Base-by-base conservation (phyloP, 1,284 basidiomycete species). In the Puccinia horiana region DNA sequence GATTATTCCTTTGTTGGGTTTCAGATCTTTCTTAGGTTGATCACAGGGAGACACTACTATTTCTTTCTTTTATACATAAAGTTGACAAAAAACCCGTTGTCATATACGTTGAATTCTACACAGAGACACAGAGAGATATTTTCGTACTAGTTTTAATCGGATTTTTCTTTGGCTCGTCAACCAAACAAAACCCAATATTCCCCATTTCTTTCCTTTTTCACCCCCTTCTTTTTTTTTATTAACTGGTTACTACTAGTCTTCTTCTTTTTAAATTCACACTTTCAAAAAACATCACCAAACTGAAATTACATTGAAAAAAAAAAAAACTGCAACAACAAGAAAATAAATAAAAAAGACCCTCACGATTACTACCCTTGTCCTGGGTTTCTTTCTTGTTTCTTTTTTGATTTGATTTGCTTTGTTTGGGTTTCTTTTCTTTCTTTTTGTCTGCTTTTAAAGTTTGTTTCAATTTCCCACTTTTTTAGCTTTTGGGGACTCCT, bases 21-120 rank as follows among this genome's bases (percentile, higher is more conserved):
- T 69, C n/a, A 3, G n/a, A 29, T 69, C 42, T 29, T 69, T 69
- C 65, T 69, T 69, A 32, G 42, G n/a, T 69, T 67, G n/a, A 67
- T 42, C 32, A 40, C 35, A 42, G 63, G 9, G 37, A 61, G 18
- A 32, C 44, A 16, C 12, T 6, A 61, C 26, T 29, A 26, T 56
- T 32, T 8, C 35, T 37, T 16, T 67, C 11, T 42, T 67, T 67
- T 67, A 40, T 37, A 20, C 11, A 20, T 18, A 20, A 40, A 67
- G 37, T 67, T n/a, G 40, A 67, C 42, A 37, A 42, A 42, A 42
- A 67, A 42, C n/a, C 14, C 61, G 58, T 61, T 61, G 58, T 61
- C 58, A 47, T 14, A 61, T 61, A 61, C 32, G 58, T 29, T 35
- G 0, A 61, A 35, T 61, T 61, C 58, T 61, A 61, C 16, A 61